These are phyloP conservation scores for Thelonectria rubi DNA, from an alignment of 2,329 filamentous ascomycete genomes.

Conservation along the genomic window DNA sequence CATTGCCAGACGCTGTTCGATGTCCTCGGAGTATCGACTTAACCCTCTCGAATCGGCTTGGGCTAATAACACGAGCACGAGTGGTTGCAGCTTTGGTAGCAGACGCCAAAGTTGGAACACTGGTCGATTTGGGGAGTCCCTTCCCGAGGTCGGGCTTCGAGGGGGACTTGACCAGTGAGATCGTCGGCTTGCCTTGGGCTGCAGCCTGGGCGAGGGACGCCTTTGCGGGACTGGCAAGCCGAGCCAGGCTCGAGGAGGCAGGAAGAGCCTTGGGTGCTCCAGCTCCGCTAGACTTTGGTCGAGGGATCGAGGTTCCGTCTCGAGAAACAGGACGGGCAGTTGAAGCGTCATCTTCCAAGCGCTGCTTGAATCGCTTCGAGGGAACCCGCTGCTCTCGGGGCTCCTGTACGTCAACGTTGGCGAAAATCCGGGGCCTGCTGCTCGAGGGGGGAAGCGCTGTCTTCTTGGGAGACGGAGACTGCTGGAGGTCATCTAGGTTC, in stretches of 20 bases:
- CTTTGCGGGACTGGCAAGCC: conserved; percentile 81
- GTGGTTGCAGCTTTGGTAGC: conserved; percentile 46
- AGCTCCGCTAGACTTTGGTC: conserved; percentile 51
- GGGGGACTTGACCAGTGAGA: conserved; percentile 49
- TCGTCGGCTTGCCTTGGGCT: conserved; percentile 41
- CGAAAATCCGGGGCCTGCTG: conserved; percentile 30
- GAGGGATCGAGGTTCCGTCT: conserved; percentile 59
- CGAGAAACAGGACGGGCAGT: conserved; percentile 68
- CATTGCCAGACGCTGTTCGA: conserved; percentile 47
- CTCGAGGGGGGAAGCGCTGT: conserved; percentile 32
- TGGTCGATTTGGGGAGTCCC: conserved; percentile 61
- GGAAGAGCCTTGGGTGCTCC: conserved; percentile 47
- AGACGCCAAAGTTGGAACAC: conserved; percentile 54
- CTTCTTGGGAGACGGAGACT: conserved; percentile 43
- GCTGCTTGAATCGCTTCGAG: conserved; percentile 77
- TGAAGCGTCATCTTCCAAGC: conserved; percentile 74
- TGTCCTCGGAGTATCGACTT: conserved; percentile 65
- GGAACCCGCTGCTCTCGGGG: conserved; percentile 44
- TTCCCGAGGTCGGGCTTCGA: conserved; percentile 56
- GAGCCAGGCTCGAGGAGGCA: conserved; percentile 60
- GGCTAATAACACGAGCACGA: conserved; percentile 55
- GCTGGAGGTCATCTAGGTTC: conserved; percentile 42
- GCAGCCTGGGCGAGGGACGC: conserved; percentile 69
- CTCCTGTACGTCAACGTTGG: conserved; percentile 34
- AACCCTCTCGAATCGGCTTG: conserved; percentile 62